Evolutionary conservation across 495 filamentous ascomycete genomes (phyloP).

Genomic region (Hyaloscypha variabilis): DNA sequence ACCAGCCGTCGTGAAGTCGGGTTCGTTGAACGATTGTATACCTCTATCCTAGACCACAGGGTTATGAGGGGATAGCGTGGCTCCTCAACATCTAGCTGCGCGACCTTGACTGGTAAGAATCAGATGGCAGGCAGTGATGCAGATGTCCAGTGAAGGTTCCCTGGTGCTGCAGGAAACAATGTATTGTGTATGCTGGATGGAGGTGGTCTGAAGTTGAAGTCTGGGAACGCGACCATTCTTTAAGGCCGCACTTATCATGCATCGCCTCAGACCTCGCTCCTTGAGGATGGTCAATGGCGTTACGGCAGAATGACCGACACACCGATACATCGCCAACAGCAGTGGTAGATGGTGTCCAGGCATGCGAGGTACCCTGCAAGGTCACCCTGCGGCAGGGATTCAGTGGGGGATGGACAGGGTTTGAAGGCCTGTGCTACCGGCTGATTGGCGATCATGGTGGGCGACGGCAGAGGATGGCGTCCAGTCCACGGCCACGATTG

Average conservation of each 20-base stretch:
- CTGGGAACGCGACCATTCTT: not conserved
- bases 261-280: not conserved
- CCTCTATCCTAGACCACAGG: not conserved
- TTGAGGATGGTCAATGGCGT: not conserved
- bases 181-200: not conserved
- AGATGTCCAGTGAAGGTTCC: not conserved
- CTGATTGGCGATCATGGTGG: conserved; percentile 22
- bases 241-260: conserved; percentile 10
- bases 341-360: not conserved
- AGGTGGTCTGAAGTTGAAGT: conserved; percentile 8
- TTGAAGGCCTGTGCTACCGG: conserved; percentile 11
- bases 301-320: conserved; percentile 11
- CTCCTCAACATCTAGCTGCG: not conserved
- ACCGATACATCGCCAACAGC: not conserved
- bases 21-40: not conserved
- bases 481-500: not conserved
- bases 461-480: not conserved
- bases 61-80: conserved; percentile 2
- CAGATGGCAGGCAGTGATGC: conserved; percentile 1
- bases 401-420: not conserved
- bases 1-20: not conserved
- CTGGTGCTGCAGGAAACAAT: not conserved
- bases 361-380: conserved; percentile 27
- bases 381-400: conserved; percentile 9
- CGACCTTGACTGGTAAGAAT: conserved; percentile 23